A percentile compares a stretch with the other conserved stretches of the same genome.
Conservation (phyloP, 768 basidiomycete genomes). For the Rhizopogon roseolus region DNA sequence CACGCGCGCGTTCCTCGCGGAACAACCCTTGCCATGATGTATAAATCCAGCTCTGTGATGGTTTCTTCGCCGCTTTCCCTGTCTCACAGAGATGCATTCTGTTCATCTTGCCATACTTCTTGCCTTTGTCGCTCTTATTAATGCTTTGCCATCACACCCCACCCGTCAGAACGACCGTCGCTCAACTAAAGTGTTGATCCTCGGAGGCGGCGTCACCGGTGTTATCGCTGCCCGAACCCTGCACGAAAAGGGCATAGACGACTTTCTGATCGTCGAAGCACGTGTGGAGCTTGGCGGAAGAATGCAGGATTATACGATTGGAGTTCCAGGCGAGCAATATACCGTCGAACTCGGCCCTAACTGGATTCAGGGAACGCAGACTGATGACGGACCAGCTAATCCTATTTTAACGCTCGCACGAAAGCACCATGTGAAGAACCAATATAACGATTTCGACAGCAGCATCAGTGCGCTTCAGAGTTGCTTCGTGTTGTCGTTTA, state of each 20-base stretch:
- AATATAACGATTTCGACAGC: slow-evolving; percentile 38
- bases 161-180: neutral
- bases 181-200: slow-evolving; percentile 42
- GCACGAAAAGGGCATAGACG: slow-evolving; percentile 45
- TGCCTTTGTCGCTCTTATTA: neutral
- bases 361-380: slow-evolving; percentile 56
- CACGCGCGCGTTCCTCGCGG: too few relatives aligned
- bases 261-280: slow-evolving; percentile 60
- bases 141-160: neutral
- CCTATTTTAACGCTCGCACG: slow-evolving; percentile 55
- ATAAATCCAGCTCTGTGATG: neutral
- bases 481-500: neutral
- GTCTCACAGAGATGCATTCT: neutral
- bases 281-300: slow-evolving; percentile 58
- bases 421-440: slow-evolving; percentile 47
- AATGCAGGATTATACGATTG: slow-evolving; percentile 45
- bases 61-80: neutral
- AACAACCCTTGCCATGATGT: too few relatives aligned
- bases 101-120: neutral
- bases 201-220: slow-evolving; percentile 65
- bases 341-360: slow-evolving; percentile 57
- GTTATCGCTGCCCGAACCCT: slow-evolving; percentile 61
- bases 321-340: slow-evolving; percentile 27
- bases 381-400: slow-evolving; percentile 45
- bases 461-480: slow-evolving; percentile 36